These are phyloP conservation scores for Ensete ventricosum DNA, from an alignment of 176 grass and related monocot species.

Conservation along the genomic window DNA sequence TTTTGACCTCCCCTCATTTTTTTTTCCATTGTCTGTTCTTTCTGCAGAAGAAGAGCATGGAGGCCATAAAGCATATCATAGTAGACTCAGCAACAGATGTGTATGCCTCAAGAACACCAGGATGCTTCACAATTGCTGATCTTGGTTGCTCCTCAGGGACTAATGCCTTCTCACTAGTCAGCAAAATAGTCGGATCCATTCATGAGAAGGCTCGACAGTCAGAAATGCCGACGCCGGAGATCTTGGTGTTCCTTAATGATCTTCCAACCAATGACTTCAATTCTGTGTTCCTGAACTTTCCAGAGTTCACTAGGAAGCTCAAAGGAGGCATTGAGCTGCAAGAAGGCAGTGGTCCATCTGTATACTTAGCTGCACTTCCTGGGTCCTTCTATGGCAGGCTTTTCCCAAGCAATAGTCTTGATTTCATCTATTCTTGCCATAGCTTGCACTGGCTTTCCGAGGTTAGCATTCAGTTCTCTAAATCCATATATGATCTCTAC, in stretches of 20 bases:
- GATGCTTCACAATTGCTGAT: conserved; percentile 73
- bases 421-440: conserved; percentile 83
- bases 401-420: conserved; percentile 54
- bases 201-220: conserved; percentile 30
- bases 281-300: conserved; percentile 62
- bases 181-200: conserved; percentile 60
- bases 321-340: conserved; percentile 31
- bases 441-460: conserved; percentile 97
- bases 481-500: conserved; percentile 1
- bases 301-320: conserved; percentile 53
- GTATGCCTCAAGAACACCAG: conserved; percentile 52
- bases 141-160: conserved; percentile 88
- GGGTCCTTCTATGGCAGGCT: conserved; percentile 87
- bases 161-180: conserved; percentile 64
- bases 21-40: background rate
- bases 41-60: conserved; percentile 65
- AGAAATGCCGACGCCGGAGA: conserved; percentile 54
- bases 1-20: background rate
- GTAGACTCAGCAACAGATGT: conserved; percentile 44
- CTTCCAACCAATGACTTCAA: conserved; percentile 98
- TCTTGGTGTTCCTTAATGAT: conserved; percentile 94
- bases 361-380: conserved; percentile 74
- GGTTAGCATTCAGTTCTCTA: conserved; percentile 22
- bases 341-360: conserved; percentile 51
- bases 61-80: conserved; percentile 63